These are phyloP conservation scores for Beauveria bassiana DNA, from an alignment of 2,329 filamentous ascomycete species.

Conservation along the genomic window DNA sequence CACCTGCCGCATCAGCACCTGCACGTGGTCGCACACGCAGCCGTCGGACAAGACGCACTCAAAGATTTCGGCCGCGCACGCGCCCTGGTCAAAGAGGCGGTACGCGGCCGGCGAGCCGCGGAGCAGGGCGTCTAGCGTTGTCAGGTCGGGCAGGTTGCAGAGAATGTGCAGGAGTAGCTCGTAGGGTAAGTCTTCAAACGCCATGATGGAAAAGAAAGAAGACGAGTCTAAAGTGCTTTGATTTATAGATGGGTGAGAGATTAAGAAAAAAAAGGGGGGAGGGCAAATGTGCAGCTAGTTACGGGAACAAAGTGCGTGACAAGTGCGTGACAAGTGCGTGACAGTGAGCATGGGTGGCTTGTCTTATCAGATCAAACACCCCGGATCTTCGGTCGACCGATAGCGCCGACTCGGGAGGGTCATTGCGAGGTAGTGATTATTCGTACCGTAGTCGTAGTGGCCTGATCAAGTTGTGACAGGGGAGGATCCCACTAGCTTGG, in stretches of 20 bases:
- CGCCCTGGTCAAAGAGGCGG: background rate
- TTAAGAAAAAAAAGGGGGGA: background rate
- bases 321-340: too few species aligned
- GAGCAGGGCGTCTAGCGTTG: background rate
- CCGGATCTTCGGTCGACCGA: slow-evolving; percentile 2
- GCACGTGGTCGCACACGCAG: background rate
- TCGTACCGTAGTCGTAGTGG: background rate
- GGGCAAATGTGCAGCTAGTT: background rate
- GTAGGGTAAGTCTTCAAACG: slow-evolving; percentile 1
- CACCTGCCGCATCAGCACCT: slow-evolving; percentile 3
- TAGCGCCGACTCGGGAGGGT: slow-evolving; percentile 10
- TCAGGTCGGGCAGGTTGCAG: background rate
- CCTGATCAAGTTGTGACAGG: background rate
- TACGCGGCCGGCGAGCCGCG: slow-evolving; percentile 1
- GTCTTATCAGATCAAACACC: slow-evolving; percentile 2
- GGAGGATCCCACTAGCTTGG: background rate
- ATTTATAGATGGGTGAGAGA: background rate
- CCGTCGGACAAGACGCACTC: background rate
- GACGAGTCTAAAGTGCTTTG: background rate
- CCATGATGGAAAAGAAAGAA: background rate
- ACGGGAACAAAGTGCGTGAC: background rate
- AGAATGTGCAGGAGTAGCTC: slow-evolving; percentile 5
- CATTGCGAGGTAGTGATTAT: background rate
- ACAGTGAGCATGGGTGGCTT: background rate
- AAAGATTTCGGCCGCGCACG: background rate